Evolutionary conservation across 192 early-diverging fungal species (phyloP).

Genomic region (Borealophlyctis nickersoniae): DNA sequence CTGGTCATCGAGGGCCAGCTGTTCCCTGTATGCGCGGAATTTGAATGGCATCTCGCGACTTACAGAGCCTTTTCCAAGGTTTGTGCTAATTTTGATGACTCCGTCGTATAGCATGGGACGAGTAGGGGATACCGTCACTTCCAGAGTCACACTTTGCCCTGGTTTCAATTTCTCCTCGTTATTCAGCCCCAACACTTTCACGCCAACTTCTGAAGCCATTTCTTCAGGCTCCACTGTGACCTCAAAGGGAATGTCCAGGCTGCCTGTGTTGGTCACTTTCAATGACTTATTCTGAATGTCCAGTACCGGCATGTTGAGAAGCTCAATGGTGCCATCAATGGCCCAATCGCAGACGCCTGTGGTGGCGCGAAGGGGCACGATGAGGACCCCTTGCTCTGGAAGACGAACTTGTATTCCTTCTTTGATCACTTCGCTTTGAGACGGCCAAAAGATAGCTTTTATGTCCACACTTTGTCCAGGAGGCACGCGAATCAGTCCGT

Average conservation of each 20-base stretch:
- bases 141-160: constrained; percentile 19
- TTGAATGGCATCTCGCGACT: constrained; percentile 30
- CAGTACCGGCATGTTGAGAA: constrained; percentile 48
- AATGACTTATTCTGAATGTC: constrained; percentile 40
- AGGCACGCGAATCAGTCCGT: constrained; percentile 33
- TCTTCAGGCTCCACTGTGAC: constrained; percentile 29
- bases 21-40: constrained; percentile 47
- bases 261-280: constrained; percentile 44
- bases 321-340: constrained; percentile 34
- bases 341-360: constrained; percentile 43
- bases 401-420: constrained; percentile 36
- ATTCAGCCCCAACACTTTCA: constrained; percentile 5
- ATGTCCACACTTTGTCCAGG: constrained; percentile 30
- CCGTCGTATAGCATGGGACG: constrained; percentile 30
- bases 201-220: constrained; percentile 8
- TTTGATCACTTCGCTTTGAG: constrained; percentile 39
- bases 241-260: constrained; percentile 45
- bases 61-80: constrained; percentile 36
- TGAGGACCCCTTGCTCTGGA: constrained; percentile 19
- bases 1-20: constrained; percentile 43
- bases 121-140: constrained; percentile 34
- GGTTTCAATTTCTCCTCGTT: constrained; percentile 15
- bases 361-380: constrained; percentile 32
- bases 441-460: constrained; percentile 34
- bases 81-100: constrained; percentile 33